A percentile compares a stretch with the other conserved stretches of the same genome.
phyloP scores from a whole-genome alignment of 345 rosid genomes.

The Hypericum androsaemum region DNA sequence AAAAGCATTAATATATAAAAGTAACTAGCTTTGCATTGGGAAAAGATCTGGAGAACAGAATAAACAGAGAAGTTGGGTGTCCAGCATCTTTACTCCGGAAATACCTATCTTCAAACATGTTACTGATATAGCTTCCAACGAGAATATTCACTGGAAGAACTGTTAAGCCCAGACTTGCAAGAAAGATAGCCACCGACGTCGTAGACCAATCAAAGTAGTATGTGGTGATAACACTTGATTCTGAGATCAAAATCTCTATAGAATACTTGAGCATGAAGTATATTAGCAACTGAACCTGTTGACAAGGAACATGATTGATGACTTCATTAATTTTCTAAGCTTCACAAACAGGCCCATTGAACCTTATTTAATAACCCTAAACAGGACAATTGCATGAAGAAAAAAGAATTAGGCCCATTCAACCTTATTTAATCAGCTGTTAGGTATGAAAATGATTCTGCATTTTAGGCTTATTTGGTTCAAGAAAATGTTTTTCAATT shows the following conservation, averaged over 20 bases:
- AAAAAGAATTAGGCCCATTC: too few relatives aligned
- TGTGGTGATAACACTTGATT: conserved; percentile 81
- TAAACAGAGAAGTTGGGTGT: background rate
- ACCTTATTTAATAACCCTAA: too few relatives aligned
- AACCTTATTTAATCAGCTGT: too few relatives aligned
- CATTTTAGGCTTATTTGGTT: too few relatives aligned
- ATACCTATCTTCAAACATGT: conserved; percentile 98
- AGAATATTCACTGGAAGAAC: conserved; percentile 85
- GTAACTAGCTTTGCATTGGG: background rate
- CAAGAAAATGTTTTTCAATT: too few relatives aligned
- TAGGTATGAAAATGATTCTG: too few relatives aligned
- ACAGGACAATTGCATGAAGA: too few relatives aligned
- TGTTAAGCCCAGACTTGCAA: conserved; percentile 84
- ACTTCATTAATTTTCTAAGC: too few relatives aligned
- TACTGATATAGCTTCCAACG: conserved; percentile 93
- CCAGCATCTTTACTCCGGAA: background rate
- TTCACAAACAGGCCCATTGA: too few relatives aligned
- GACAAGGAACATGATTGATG: conserved; percentile 5
- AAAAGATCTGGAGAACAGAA: background rate
- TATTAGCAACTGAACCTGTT: conserved; percentile 92
- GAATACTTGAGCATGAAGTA: conserved; percentile 97
- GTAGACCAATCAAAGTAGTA: conserved; percentile 90
- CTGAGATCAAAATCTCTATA: conserved; percentile 87
- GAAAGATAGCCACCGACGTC: conserved; percentile 69
- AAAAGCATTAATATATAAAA: background rate